Conservation (phyloP, 345 rosid species). For the Eucalyptus brandiana region DNA sequence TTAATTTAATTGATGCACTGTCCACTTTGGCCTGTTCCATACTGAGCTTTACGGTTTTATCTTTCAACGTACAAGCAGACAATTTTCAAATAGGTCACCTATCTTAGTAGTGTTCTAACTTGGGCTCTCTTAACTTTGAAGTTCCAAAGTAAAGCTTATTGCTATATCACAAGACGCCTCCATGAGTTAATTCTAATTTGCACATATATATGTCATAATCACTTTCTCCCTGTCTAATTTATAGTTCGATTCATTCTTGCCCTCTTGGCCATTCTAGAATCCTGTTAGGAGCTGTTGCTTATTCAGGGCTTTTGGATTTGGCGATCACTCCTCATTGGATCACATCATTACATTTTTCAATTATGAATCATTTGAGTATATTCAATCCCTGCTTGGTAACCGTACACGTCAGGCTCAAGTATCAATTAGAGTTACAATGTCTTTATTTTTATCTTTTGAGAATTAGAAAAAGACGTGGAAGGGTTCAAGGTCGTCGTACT, state of each 20-base stretch:
- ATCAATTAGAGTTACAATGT: not conserved
- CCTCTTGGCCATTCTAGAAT: too few relatives aligned
- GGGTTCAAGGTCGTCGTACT: not conserved
- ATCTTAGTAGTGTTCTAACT: not conserved
- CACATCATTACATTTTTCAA: not conserved
- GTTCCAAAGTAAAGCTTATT: not conserved
- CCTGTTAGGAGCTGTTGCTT: rapidly evolving
- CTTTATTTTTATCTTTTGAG: not conserved
- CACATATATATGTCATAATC: rapidly evolving
- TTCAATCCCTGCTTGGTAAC: not conserved
- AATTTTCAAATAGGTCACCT: rapidly evolving
- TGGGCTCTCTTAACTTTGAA: rapidly evolving
- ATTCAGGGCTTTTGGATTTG: rapidly evolving
- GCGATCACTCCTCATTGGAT: rapidly evolving
- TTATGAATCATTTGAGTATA: too few relatives aligned
- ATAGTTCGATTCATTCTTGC: too few relatives aligned
- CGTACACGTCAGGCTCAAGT: not conserved
- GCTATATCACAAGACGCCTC: rapidly evolving
- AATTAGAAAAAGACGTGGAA: not conserved
- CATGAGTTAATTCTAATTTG: not conserved
- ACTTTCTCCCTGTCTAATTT: rapidly evolving
- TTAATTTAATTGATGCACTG: too few relatives aligned
- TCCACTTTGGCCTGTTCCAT: rapidly evolving
- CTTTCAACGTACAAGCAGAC: rapidly evolving
- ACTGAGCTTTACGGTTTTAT: rapidly evolving